Base-by-base conservation (phyloP, 1,284 basidiomycete genomes). In the Polyporus tsugae region DNA sequence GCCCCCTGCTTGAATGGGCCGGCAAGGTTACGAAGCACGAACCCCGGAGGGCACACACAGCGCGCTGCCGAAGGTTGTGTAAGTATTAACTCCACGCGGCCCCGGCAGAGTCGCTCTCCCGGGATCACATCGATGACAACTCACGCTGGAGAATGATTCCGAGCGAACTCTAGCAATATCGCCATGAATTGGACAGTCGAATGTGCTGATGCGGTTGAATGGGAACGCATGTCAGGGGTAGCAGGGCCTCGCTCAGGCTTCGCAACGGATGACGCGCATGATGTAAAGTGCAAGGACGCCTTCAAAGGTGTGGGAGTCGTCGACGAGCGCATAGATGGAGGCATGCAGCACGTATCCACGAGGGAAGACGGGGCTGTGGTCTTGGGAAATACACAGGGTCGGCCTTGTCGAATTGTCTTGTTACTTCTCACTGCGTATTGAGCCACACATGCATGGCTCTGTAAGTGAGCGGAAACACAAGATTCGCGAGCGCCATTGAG, bases 11-110 rank as follows among this genome's bases (percentile, higher is more conserved):
- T 35, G 19, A 39, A 60, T 17, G 59, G 38, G 25, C 38, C 57
- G 64, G 39, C 64, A 57, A 61, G 46, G 38, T 29, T n/a, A 42
- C 38, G 65, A 41, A 57, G 62, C 13, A n/a, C 41, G 39, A 63
- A 55, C 33, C 41, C 41, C 39, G 53, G 25, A 49, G 4, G 25
- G 25, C 39, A 33, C 15, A 9, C 7, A 25, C 15, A 33, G 17
- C 19, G 39, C 25, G 39, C 25, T 62, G 4, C 60, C 60, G 60
- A 19, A 41, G 6, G 25, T 22, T 36, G 46, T 62, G 62, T 35
- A n/a, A 63, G 36, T n/a, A 42, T 39, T 22, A 35, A 13, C 52
- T 33, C 52, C n/a, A 60, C 38, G 58, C 35, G 38, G 46, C 36
- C 46, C 36, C 35, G 49, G 36, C 38, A 63, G 29, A 53, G 19